Percentiles rank a stretch among this genome's conserved stretches.
Evolutionary conservation across 495 filamentous ascomycete species (phyloP).

Genomic region (Umbilicaria muhlenbergii): DNA sequence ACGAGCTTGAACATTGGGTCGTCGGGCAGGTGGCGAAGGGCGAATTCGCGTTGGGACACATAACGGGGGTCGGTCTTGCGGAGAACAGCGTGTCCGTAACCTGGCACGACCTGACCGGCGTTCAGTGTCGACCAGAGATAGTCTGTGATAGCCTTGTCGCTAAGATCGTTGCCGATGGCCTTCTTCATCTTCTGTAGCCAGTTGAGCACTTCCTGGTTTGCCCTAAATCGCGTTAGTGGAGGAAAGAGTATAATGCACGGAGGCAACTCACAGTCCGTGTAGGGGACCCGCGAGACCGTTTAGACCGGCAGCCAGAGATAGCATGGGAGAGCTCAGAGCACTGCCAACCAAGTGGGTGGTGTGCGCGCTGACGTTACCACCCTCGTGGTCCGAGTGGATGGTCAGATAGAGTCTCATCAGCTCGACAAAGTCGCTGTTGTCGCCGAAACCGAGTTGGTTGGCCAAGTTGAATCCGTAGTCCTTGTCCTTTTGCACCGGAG

Average conservation of each 20-base stretch:
- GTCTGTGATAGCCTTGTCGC: constrained; percentile 86
- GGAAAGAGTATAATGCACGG: not conserved
- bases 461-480: constrained; percentile 97
- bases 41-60: constrained; percentile 92
- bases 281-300: constrained; percentile 96
- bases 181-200: constrained; percentile 99
- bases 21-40: constrained; percentile 77
- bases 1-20: constrained; percentile 99
- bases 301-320: constrained; percentile 88
- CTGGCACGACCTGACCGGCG: constrained; percentile 85
- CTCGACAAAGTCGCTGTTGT: constrained; percentile 95
- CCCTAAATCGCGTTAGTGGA: constrained; percentile 23
- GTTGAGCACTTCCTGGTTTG: constrained; percentile 97
- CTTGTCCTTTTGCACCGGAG: constrained; percentile 89
- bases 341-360: constrained; percentile 96
- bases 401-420: constrained; percentile 96
- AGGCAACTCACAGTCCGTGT: constrained; percentile 57
- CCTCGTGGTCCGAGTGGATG: constrained; percentile 98
- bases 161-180: constrained; percentile 79
- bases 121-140: constrained; percentile 98
- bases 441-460: constrained; percentile 92
- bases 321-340: constrained; percentile 92
- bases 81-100: constrained; percentile 96
- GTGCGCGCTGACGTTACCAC: constrained; percentile 95
- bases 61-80: constrained; percentile 99